Evolutionary conservation across 495 filamentous ascomycete species (phyloP).

Genomic region (Neurospora cerealis): DNA sequence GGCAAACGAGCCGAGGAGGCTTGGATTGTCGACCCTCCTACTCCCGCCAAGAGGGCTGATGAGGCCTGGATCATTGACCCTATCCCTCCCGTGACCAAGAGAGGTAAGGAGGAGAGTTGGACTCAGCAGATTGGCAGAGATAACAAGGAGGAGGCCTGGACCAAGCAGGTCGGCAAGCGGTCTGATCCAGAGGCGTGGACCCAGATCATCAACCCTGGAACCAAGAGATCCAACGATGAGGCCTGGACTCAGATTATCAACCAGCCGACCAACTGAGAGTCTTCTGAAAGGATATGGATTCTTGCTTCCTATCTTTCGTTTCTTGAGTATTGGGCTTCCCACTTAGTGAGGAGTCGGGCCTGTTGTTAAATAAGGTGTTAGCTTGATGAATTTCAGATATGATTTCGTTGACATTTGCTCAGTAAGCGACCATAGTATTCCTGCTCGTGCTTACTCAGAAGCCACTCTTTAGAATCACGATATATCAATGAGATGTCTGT

Average conservation of each 20-base stretch:
- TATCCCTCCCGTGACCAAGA: not conserved
- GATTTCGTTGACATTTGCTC: not conserved
- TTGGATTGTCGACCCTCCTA: not conserved
- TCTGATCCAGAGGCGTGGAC: not conserved
- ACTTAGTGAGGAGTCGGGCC: not conserved
- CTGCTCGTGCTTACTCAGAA: not conserved
- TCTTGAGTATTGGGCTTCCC: not conserved
- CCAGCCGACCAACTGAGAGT: not conserved
- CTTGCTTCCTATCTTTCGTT: not conserved
- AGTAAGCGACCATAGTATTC: not conserved
- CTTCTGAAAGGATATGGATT: not conserved
- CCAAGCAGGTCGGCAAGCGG: not conserved
- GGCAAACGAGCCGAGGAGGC: not conserved
- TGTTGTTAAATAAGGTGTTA: not conserved
- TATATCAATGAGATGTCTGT: not conserved
- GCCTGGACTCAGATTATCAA: not conserved
- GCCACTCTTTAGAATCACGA: not conserved
- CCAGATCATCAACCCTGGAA: not conserved
- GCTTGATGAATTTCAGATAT: not conserved
- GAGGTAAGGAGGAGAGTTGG: not conserved
- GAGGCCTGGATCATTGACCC: not conserved
- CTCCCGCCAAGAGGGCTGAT: not conserved
- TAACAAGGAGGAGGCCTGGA: not conserved
- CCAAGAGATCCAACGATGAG: not conserved
- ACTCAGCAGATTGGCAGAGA: not conserved